A percentile compares a stretch with the other conserved stretches of the same genome.
These are phyloP conservation scores for Umbelopsis isabellina DNA, from an alignment of 192 early-diverging fungal species.

Conservation along the genomic window DNA sequence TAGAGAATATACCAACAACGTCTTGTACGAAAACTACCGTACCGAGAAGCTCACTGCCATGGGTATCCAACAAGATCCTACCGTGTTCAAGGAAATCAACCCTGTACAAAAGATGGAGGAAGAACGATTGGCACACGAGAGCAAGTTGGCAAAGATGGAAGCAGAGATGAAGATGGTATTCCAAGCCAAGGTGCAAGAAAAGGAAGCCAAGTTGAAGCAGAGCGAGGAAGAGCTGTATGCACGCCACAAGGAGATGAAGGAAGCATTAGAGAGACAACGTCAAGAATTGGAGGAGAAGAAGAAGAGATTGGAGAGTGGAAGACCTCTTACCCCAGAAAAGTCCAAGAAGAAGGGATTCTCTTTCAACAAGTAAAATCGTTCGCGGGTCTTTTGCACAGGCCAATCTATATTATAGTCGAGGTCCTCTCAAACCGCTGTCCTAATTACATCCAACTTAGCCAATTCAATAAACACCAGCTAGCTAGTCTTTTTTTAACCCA, in stretches of 20 bases:
- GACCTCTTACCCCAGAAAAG: constrained; percentile 77
- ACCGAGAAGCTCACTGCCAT: constrained; percentile 90
- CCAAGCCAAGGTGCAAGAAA: constrained; percentile 98
- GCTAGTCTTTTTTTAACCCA: constrained; percentile 6
- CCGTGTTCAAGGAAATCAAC: constrained; percentile 81
- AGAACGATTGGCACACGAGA: constrained; percentile 89
- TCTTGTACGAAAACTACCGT: constrained; percentile 96
- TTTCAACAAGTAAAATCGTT: constrained; percentile 51
- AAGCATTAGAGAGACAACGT: constrained; percentile 92
- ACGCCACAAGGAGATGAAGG: constrained; percentile 98
- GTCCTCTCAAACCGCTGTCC: not conserved
- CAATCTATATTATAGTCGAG: not conserved
- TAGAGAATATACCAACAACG: constrained; percentile 88
- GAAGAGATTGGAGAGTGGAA: constrained; percentile 75
- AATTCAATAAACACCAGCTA: constrained; percentile 17
- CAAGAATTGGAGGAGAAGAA: constrained; percentile 95
- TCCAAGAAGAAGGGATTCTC: constrained; percentile 73
- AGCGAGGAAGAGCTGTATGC: constrained; percentile 96
- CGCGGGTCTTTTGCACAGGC: not conserved
- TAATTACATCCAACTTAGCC: constrained; percentile 19
- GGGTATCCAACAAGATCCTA: constrained; percentile 81
- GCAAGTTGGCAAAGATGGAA: constrained; percentile 98
- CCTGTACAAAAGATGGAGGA: constrained; percentile 81
- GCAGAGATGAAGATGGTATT: constrained; percentile 98
- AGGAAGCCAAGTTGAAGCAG: constrained; percentile 97